phyloP scores from a whole-genome alignment of 2,329 filamentous ascomycete species.

The Sphaerulina populicola region DNA sequence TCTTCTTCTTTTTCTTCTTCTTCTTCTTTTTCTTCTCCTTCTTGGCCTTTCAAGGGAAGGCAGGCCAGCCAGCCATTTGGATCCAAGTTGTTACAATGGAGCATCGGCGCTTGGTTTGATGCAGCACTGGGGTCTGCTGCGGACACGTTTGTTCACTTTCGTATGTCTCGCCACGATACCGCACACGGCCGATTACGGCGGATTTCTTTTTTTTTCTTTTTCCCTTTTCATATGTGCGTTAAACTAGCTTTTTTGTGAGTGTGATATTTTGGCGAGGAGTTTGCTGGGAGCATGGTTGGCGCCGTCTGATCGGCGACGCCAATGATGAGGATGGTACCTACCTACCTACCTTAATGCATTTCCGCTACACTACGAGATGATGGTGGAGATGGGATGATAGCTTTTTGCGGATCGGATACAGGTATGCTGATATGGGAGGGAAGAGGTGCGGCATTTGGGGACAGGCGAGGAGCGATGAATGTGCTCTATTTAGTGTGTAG shows the following conservation, averaged over 20 bases:
- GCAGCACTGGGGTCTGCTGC: slow-evolving; percentile 3
- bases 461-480: slow-evolving; percentile 10
- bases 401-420: slow-evolving; percentile 3
- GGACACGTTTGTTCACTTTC: slow-evolving; percentile 9
- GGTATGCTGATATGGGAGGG: no score
- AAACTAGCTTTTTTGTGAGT: background rate
- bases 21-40: slow-evolving; percentile 1
- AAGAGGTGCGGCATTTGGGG: slow-evolving; percentile 12
- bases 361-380: slow-evolving; percentile 2
- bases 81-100: slow-evolving; percentile 21
- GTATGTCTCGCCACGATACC: slow-evolving; percentile 8
- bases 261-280: slow-evolving; percentile 12
- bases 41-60: background rate
- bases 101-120: slow-evolving; percentile 17
- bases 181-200: background rate
- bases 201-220: background rate
- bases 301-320: background rate
- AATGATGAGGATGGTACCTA: background rate
- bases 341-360: slow-evolving; percentile 10
- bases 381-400: slow-evolving; percentile 10
- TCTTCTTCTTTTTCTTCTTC: slow-evolving; percentile 3
- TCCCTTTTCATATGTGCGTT: slow-evolving; percentile 11
- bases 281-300: slow-evolving; percentile 8
- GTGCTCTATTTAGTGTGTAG: no score
- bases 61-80: background rate